These are phyloP conservation scores for Buddleja alternifolia DNA, from an alignment of 257 asterid genomes.

Conservation along the genomic window DNA sequence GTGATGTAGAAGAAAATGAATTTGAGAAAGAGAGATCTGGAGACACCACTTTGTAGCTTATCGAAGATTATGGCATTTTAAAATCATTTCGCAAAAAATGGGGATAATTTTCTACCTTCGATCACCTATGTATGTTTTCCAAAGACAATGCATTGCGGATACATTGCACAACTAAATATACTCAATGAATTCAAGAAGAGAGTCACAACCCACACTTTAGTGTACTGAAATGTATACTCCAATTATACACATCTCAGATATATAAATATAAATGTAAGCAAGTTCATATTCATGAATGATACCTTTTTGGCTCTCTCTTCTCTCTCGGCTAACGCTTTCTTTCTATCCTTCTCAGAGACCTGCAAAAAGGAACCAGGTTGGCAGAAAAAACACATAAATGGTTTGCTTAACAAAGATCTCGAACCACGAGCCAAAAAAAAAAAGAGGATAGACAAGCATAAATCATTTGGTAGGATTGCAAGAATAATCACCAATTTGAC, in stretches of 20 bases:
- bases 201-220: background rate
- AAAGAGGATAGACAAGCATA: background rate
- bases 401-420: background rate
- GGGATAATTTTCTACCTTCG: background rate
- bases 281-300: background rate
- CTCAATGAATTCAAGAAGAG: too few species aligned
- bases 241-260: background rate
- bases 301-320: constrained; percentile 91
- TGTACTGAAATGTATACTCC: background rate
- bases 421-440: background rate
- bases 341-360: constrained; percentile 82
- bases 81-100: background rate
- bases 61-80: background rate
- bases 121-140: background rate
- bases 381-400: background rate
- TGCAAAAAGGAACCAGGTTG: constrained; percentile 20
- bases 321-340: constrained; percentile 74
- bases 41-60: too few species aligned
- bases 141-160: background rate
- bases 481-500: constrained; percentile 69
- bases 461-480: background rate
- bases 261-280: background rate
- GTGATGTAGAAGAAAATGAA: background rate
- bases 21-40: background rate
- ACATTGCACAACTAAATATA: background rate